These are phyloP conservation scores for Lepidium africanum DNA, from an alignment of 345 rosid genomes.

Conservation along the genomic window DNA sequence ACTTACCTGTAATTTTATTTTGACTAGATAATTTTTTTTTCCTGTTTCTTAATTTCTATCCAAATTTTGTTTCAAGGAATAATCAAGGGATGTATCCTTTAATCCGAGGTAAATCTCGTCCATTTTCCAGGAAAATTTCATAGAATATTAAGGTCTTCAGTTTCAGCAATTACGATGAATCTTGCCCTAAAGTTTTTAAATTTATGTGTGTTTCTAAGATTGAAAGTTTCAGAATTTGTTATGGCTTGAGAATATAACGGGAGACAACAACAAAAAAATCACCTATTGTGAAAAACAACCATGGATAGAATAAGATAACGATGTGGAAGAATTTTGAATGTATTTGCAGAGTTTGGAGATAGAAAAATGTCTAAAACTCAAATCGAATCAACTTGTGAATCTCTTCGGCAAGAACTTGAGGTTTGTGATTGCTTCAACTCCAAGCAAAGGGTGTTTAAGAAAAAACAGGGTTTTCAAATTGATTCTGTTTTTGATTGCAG, in stretches of 20 bases:
- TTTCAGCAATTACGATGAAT: background rate
- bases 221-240: background rate
- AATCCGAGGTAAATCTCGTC: conserved; percentile 20
- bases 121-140: background rate
- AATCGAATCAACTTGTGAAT: conserved; percentile 54
- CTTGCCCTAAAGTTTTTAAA: background rate
- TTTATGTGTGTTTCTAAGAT: background rate
- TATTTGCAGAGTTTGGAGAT: conserved; percentile 15
- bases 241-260: background rate
- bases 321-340: background rate
- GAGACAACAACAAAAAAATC: background rate
- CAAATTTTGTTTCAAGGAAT: background rate
- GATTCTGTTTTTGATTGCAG: conserved; percentile 26
- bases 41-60: conserved; percentile 1
- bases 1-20: background rate
- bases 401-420: conserved; percentile 79
- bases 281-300: background rate
- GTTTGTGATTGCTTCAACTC: conserved; percentile 29
- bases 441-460: background rate
- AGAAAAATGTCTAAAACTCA: conserved; percentile 41
- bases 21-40: background rate
- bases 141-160: background rate
- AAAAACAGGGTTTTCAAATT: background rate
- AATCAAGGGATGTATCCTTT: background rate
- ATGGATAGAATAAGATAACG: background rate